These are phyloP conservation scores for Amoebophrya sp. DNA, from an alignment of 169 alveolate species.

Conservation along the genomic window DNA sequence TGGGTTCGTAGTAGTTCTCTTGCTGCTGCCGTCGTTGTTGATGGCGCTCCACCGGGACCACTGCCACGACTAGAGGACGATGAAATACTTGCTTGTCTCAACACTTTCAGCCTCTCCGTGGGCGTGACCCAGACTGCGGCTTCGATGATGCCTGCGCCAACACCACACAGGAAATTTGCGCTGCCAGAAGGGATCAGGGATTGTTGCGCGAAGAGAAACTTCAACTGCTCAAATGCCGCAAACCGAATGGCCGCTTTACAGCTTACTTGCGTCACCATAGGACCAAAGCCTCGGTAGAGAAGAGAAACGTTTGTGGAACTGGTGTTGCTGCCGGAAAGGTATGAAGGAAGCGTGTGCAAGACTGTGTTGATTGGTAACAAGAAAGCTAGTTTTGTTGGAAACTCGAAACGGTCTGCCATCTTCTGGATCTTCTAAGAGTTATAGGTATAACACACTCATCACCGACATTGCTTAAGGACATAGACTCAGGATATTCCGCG, in stretches of 20 bases:
- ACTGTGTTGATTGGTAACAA: too few species aligned
- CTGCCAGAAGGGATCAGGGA: not conserved
- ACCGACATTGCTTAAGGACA: too few species aligned
- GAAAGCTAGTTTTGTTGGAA: not conserved
- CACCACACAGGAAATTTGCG: not conserved
- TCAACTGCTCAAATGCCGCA: not conserved
- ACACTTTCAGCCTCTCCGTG: not conserved
- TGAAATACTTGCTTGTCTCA: not conserved
- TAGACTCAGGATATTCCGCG: too few species aligned
- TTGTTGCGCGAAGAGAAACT: not conserved
- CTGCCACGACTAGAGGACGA: not conserved
- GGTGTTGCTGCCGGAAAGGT: too few species aligned
- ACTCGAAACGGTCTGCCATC: too few species aligned
- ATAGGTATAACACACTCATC: too few species aligned
- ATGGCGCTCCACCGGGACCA: not conserved
- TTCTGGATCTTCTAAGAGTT: too few species aligned
- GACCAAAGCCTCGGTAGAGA: not conserved
- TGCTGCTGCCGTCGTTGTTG: not conserved
- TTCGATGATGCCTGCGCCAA: not conserved
- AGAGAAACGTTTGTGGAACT: too few species aligned
- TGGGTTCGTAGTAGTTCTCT: not conserved
- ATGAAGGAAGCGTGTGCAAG: not conserved
- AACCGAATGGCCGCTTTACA: not conserved
- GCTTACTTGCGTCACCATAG: not conserved
- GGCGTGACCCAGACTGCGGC: conserved; percentile 26